Base-by-base conservation (phyloP, 2,329 filamentous ascomycete genomes). In the Hymenoscyphus scutula region DNA sequence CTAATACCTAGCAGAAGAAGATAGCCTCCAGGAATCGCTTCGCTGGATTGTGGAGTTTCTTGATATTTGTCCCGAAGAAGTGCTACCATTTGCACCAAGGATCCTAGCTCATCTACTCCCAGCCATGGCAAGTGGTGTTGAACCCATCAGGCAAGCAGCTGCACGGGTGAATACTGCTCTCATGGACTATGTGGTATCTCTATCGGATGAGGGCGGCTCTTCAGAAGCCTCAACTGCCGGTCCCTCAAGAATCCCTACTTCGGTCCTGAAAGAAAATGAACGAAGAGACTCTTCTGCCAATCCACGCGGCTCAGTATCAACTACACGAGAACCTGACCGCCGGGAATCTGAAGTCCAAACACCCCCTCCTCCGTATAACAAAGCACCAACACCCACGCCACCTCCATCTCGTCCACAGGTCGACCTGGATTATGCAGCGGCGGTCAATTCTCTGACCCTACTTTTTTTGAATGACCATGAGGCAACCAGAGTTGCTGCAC, bases 381-480 rank as follows among this genome's bases (percentile, higher is more conserved):
- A 74, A 32, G 62, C 66, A 25, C 67, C 68, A 45, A 68, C 70
- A 15, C 71, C 75, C 56, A 66, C 70, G 6, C 76, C 78, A 29
- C 77, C 81, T 75, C 53, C 78, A 80, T 78, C 79, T 38, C 41
- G 58, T 19, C 78, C 79, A 11, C 82, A 84, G 62, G 81, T 85
- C 11, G 92, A 97, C 73, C 82, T 99, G n/a, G 94, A 99, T 76
- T 99, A 98, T 74, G 91, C 93, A 41, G 92, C 92, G 19, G 93
- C 95, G 5, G 95, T 99, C 56, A 96, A 89, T 75, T 95, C 94
- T 8, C 82, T 99, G 48, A 99, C 94, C 0, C 78, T 98, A 7
- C 86, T 98, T 59, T 98, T 99, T 72, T 80, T 99, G 59, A 97
- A 99, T 72, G 94, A 99, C 70, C 92, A 98, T 73, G 96, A 99